A percentile compares a stretch with the other conserved stretches of the same genome.
These are phyloP conservation scores for Calonectria leucothoes DNA, from an alignment of 2,329 filamentous ascomycete species.

Conservation along the genomic window DNA sequence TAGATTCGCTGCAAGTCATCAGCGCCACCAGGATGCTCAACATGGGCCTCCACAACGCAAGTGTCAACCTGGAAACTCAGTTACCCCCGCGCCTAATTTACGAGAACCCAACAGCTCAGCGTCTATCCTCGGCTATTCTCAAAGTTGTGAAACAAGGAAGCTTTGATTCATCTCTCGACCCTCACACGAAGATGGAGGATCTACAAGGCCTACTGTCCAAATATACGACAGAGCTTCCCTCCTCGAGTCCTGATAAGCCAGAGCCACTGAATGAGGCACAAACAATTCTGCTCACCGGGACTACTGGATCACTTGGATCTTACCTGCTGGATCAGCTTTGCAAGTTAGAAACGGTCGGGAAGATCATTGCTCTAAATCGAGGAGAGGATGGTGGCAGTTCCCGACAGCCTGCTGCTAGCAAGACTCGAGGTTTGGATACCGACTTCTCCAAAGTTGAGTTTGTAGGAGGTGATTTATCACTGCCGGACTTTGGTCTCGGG, in stretches of 20 bases:
- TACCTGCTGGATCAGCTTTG: neutral
- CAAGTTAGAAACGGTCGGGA: neutral
- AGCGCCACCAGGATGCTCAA: neutral
- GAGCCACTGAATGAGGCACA: neutral
- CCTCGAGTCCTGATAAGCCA: neutral
- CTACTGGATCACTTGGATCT: neutral
- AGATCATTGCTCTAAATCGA: neutral
- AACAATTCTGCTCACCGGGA: neutral
- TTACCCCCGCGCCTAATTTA: neutral
- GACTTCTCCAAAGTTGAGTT: neutral
- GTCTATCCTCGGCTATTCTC: neutral
- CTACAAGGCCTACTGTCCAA: neutral
- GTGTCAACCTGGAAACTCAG: neutral
- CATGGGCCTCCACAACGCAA: neutral
- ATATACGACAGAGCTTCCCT: neutral
- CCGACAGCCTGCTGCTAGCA: neutral
- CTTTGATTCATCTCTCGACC: neutral
- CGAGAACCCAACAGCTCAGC: neutral
- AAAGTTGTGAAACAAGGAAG: neutral
- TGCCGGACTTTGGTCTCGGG: neutral
- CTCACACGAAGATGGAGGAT: neutral
- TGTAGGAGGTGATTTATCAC: neutral
- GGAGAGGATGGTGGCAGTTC: neutral
- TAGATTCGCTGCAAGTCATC: constrained; percentile 10
- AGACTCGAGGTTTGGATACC: neutral